Percentiles rank a stretch among this genome's conserved stretches.
These are phyloP conservation scores for Lipomyces lipofer DNA, from an alignment of 805 yeast species.

Conservation along the genomic window DNA sequence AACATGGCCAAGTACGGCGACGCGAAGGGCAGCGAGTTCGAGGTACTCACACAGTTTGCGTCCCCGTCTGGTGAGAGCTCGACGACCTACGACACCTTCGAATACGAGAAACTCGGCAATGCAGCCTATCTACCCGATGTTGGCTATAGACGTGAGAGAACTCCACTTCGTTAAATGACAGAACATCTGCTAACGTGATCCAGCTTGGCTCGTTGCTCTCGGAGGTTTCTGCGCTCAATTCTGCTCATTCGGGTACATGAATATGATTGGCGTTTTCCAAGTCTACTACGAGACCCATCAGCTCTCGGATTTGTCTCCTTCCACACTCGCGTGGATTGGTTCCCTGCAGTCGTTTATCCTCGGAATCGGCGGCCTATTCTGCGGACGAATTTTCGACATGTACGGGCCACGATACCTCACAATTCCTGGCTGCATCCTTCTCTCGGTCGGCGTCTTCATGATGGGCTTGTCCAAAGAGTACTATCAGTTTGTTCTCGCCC, in stretches of 20 bases:
- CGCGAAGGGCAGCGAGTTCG: no score
- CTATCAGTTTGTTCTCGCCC: constrained; percentile 55
- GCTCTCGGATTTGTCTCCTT: constrained; percentile 12
- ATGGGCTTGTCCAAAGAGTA: constrained; percentile 43
- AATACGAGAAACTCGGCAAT: constrained; percentile 20
- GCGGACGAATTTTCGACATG: constrained; percentile 31
- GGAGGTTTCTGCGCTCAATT: constrained; percentile 61
- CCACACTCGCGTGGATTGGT: constrained; percentile 29
- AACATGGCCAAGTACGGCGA: no score
- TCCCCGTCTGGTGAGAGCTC: no score
- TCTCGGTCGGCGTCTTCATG: constrained; percentile 36
- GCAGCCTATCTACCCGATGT: constrained; percentile 13
- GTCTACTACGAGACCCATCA: constrained; percentile 27
- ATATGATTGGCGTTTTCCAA: constrained; percentile 23
- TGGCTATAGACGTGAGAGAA: constrained; percentile 17
- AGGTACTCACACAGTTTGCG: no score
- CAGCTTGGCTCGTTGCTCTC: constrained; percentile 51
- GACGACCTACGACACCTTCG: no score
- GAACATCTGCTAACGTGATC: background rate
- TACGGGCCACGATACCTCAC: constrained; percentile 31
- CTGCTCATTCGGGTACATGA: constrained; percentile 57
- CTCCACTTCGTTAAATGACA: background rate
- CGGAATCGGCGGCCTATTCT: constrained; percentile 20
- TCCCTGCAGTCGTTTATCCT: constrained; percentile 24
- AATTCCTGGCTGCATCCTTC: constrained; percentile 32